Percentiles rank a stretch among this genome's conserved stretches.
These are phyloP conservation scores for Rhodamnia argentea DNA, from an alignment of 345 rosid species.

Conservation along the genomic window DNA sequence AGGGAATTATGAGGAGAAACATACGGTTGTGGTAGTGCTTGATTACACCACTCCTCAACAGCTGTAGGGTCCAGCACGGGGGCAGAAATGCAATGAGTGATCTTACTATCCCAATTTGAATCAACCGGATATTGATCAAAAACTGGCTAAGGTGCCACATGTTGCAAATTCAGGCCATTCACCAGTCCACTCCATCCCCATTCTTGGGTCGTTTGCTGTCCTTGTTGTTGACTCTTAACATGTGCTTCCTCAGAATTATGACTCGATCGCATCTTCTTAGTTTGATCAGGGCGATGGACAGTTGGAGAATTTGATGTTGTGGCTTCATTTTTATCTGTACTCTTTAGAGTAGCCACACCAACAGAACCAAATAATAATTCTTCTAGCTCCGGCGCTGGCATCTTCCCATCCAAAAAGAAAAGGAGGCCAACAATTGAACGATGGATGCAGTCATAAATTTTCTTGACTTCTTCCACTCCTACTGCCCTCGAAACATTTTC, in stretches of 20 bases:
- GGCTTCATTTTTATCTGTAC: background rate
- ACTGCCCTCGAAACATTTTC: slow-evolving; percentile 42
- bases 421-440: slow-evolving; percentile 10
- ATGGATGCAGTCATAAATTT: slow-evolving; percentile 23
- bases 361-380: slow-evolving; percentile 19
- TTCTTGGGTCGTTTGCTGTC: background rate
- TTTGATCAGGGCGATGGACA: background rate
- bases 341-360: background rate
- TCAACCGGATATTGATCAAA: background rate
- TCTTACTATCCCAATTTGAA: background rate
- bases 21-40: background rate
- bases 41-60: background rate
- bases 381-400: slow-evolving; percentile 9
- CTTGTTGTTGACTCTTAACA: background rate
- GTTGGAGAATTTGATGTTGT: background rate
- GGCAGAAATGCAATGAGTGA: background rate
- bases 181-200: background rate
- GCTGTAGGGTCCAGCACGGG: background rate
- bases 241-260: background rate
- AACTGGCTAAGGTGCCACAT: background rate
- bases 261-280: background rate
- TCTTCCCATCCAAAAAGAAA: slow-evolving; percentile 17
- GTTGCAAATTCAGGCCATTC: background rate
- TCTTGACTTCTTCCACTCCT: slow-evolving; percentile 17
- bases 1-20: background rate